Conservation (phyloP, 805 yeast species). For the Saccharomycopsis fodiens region DNA sequence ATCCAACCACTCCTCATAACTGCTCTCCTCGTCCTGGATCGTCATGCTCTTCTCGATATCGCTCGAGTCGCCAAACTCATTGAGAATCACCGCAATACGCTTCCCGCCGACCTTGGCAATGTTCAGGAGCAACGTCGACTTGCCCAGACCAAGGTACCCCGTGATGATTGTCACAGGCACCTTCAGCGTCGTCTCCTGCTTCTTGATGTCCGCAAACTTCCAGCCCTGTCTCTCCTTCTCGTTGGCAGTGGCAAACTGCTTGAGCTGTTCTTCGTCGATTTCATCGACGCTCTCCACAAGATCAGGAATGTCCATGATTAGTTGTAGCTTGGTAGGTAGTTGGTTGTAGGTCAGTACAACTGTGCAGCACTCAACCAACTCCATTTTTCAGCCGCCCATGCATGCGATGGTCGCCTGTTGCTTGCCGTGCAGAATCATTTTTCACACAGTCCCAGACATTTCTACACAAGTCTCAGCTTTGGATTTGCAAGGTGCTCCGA, state of each 20-base stretch:
- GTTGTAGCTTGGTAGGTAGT: neutral
- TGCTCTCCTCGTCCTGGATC: slow-evolving; percentile 42
- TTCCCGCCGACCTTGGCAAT: slow-evolving; percentile 65
- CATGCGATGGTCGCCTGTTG: no score
- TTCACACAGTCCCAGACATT: neutral
- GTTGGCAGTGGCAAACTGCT: slow-evolving; percentile 5
- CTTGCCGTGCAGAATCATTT: neutral
- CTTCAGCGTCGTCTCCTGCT: slow-evolving; percentile 26
- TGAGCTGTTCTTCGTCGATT: slow-evolving; percentile 18
- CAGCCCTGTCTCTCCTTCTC: slow-evolving; percentile 2
- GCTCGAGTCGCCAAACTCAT: slow-evolving; percentile 87
- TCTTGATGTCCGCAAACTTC: slow-evolving; percentile 13
- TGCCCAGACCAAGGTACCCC: slow-evolving; percentile 93
- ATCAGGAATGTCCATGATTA: slow-evolving; percentile 28
- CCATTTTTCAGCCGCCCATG: no score
- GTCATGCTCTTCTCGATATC: slow-evolving; percentile 85
- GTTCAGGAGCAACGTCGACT: slow-evolving; percentile 72
- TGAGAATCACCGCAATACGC: slow-evolving; percentile 81
- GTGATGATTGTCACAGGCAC: slow-evolving; percentile 92
- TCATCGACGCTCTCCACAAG: slow-evolving; percentile 28
- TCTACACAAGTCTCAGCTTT: neutral
- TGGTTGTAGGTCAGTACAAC: no score
- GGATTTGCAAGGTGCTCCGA: no score
- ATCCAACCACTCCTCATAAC: slow-evolving; percentile 91
- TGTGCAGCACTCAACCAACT: no score